Conservation (phyloP, 805 yeast genomes). For the Ogataea henricii region DNA sequence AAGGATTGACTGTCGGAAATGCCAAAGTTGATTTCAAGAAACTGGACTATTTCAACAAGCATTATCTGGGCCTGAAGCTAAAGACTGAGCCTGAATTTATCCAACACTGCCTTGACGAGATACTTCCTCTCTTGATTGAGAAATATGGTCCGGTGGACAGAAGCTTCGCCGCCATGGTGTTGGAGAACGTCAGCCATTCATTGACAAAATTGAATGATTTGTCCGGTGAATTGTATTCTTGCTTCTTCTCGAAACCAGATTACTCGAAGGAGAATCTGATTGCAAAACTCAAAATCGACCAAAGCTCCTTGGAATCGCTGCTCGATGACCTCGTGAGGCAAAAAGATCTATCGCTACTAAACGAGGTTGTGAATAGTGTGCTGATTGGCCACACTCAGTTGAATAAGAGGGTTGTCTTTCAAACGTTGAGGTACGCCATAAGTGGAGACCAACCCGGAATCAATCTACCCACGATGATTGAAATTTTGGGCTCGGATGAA, state of each 20-base stretch:
- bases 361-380: conserved; percentile 10
- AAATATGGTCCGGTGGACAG: conserved; percentile 21
- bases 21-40: conserved; percentile 86
- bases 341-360: conserved; percentile 14
- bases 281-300: conserved; percentile 21
- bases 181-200: conserved; percentile 49
- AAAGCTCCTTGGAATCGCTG: neutral
- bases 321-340: conserved; percentile 13
- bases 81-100: conserved; percentile 38
- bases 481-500: conserved; percentile 52
- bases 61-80: conserved; percentile 53
- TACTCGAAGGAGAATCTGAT: conserved; percentile 27
- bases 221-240: conserved; percentile 42
- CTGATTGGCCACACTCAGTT: conserved; percentile 13
- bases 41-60: conserved; percentile 74
- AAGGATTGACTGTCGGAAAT: conserved; percentile 86
- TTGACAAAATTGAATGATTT: conserved; percentile 59
- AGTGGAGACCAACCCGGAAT: conserved; percentile 73
- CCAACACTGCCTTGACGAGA: conserved; percentile 38
- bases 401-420: conserved; percentile 50
- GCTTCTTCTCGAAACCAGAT: conserved; percentile 45
- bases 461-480: conserved; percentile 58
- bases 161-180: conserved; percentile 40
- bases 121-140: conserved; percentile 22
- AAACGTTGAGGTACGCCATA: conserved; percentile 64